These are phyloP conservation scores for Hortaea werneckii DNA, from an alignment of 2,329 filamentous ascomycete genomes.

Conservation along the genomic window DNA sequence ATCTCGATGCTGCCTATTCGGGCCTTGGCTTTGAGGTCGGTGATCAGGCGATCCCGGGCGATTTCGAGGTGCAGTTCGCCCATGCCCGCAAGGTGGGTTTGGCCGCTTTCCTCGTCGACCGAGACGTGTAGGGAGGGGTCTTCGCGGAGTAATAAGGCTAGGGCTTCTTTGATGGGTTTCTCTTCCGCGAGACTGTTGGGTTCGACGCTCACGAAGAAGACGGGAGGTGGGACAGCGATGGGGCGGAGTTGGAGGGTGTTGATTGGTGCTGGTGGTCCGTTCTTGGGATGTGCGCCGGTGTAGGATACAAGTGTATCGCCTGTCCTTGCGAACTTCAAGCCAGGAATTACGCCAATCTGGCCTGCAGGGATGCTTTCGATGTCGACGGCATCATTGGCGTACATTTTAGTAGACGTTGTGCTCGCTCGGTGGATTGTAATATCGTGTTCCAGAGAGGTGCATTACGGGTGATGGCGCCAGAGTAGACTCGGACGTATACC, in stretches of 20 bases:
- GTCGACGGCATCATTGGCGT: slow-evolving; percentile 77
- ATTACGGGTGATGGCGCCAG: slow-evolving; percentile 66
- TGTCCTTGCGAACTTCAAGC: slow-evolving; percentile 82
- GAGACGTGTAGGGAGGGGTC: slow-evolving; percentile 84
- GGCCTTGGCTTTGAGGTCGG: slow-evolving; percentile 78
- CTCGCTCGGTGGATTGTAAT: slow-evolving; percentile 65
- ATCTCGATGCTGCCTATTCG: slow-evolving; percentile 87
- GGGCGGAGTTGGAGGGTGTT: slow-evolving; percentile 73
- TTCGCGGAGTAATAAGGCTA: slow-evolving; percentile 73
- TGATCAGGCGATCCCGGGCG: slow-evolving; percentile 74
- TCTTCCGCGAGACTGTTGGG: slow-evolving; percentile 67
- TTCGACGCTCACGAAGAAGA: slow-evolving; percentile 94
- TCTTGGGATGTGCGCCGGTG: slow-evolving; percentile 48
- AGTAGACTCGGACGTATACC: slow-evolving; percentile 87
- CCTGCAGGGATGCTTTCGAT: slow-evolving; percentile 70
- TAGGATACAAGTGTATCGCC: slow-evolving; percentile 84
- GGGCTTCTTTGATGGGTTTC: slow-evolving; percentile 64
- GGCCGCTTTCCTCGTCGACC: slow-evolving; percentile 79
- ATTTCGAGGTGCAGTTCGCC: slow-evolving; percentile 93
- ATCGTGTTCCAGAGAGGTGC: slow-evolving; percentile 79
- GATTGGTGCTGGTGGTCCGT: slow-evolving; percentile 56
- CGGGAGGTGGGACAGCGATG: slow-evolving; percentile 80
- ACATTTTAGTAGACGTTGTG: slow-evolving; percentile 74
- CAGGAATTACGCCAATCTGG: slow-evolving; percentile 88
- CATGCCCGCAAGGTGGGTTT: slow-evolving; percentile 92